These are phyloP conservation scores for Alnus glutinosa DNA, from an alignment of 306 rosid species.

Conservation along the genomic window DNA sequence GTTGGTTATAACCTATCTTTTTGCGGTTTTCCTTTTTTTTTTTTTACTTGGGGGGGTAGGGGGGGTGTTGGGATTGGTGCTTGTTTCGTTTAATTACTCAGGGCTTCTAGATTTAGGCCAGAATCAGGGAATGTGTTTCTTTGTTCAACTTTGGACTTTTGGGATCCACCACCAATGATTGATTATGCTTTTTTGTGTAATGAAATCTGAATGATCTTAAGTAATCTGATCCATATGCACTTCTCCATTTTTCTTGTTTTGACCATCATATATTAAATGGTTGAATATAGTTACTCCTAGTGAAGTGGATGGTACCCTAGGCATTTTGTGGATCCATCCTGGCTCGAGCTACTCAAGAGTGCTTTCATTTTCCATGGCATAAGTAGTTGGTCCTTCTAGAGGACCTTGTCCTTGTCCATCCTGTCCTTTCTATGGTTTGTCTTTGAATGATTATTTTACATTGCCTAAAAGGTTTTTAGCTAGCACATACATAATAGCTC, in stretches of 20 bases:
- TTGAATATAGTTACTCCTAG: background rate
- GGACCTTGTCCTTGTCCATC: background rate
- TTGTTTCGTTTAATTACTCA: background rate
- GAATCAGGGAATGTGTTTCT: background rate
- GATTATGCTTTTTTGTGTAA: conserved; percentile 7
- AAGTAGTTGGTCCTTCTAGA: background rate
- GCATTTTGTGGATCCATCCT: background rate
- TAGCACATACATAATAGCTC: background rate
- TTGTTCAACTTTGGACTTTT: conserved; percentile 12
- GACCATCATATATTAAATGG: background rate
- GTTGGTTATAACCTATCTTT: conserved; percentile 32
- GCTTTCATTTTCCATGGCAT: background rate
- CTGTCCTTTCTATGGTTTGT: background rate
- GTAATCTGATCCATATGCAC: background rate
- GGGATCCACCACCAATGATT: conserved; percentile 5
- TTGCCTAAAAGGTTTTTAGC: background rate
- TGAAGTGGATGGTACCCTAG: background rate
- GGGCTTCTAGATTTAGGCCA: background rate
- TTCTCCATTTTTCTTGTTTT: background rate
- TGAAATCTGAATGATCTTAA: background rate
- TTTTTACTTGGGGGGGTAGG: background rate
- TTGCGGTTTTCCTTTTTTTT: background rate
- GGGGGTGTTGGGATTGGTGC: background rate
- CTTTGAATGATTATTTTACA: background rate
- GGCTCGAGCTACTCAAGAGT: background rate